Base-by-base conservation (phyloP, 1,284 basidiomycete species). In the Paramarasmius palmivorus region DNA sequence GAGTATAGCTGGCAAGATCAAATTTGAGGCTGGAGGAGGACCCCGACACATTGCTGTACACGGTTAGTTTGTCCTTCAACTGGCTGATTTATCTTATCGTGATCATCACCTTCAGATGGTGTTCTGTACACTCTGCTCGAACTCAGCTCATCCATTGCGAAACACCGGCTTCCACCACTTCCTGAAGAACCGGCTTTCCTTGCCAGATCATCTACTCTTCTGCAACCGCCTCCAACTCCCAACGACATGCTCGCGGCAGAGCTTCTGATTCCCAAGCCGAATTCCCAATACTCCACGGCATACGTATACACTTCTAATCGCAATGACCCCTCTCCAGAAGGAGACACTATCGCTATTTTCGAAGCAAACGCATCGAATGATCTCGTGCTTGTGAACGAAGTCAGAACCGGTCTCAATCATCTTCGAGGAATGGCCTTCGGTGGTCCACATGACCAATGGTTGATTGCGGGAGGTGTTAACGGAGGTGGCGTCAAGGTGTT, bases 61-160 rank as follows among this genome's bases (percentile, higher is more conserved):
- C 57, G 77, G 88, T 89, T 58, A 23, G 79, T 72, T 17, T 23
- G 34, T 22, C 9, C 12, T 41, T 22, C 17, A 12, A 19, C 20
- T 12, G 10, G 17, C 6, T 5, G 25, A 15, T 39, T 50, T 14
- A 23, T 14, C 20, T 29, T 5, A n/a, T 39, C 22, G n/a, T 50
- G 22, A 22, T 2, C 10, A 17, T 17, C 37, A 25, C 36, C 23
- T 29, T 19, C 58, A 86, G 84, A 77, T 49, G 78, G 76, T 8
- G 66, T 77, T 37, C 56, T 91, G 20, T 91, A 87, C 63, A 83
- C 86, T 1, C 59, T 89, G 1, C 73, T 84, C 15, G 89, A 91
- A 65, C 76, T 92, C 40, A 76, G 74, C 15, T 84, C 73, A 59
- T 71, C 75, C 41, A 60, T 91, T 36, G 70, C 75, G 1, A 79